Conservation (phyloP, 768 basidiomycete species). For the Psilocybe subaeruginosa region DNA sequence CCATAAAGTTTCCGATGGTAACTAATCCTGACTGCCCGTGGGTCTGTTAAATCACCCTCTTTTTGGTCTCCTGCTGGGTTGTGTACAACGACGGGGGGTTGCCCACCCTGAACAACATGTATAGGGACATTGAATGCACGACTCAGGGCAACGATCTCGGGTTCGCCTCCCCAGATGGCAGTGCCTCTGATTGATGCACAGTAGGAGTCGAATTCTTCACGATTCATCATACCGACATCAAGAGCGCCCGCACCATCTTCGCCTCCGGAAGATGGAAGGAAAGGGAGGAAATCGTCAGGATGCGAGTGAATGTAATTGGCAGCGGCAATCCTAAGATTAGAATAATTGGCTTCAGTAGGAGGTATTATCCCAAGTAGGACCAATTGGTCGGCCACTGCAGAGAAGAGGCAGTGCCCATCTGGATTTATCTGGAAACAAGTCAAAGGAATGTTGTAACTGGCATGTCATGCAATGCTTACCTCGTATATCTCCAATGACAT, state of each 20-base stretch:
- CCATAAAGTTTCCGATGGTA: conserved; percentile 96
- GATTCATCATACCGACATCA: conserved; percentile 73
- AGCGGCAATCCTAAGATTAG: conserved; percentile 65
- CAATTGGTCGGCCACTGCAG: conserved; percentile 93
- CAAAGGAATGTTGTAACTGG: background rate
- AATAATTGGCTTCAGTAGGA: conserved; percentile 58
- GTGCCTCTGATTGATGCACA: conserved; percentile 80
- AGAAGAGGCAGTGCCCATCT: conserved; percentile 96
- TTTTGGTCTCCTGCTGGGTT: conserved; percentile 48
- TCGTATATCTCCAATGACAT: conserved; percentile 68
- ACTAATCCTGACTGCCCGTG: conserved; percentile 69
- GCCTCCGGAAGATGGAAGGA: conserved; percentile 74
- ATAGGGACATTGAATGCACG: conserved; percentile 83
- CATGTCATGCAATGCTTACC: conserved; percentile 37
- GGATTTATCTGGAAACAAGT: conserved; percentile 72
- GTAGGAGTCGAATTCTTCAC: conserved; percentile 68
- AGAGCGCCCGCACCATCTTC: conserved; percentile 71
- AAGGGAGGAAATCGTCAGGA: conserved; percentile 90
- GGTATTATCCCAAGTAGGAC: conserved; percentile 70
- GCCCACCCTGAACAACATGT: conserved; percentile 85
- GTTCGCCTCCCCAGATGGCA: conserved; percentile 96
- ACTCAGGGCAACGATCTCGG: conserved; percentile 91
- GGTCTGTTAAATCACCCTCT: conserved; percentile 28
- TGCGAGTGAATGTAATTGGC: conserved; percentile 82
- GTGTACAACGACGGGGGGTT: conserved; percentile 85